Evolutionary conservation across 345 rosid genomes (phyloP), one percentile per base, ranked within the genome.

Genomic region (Hibiscus mutabilis): DNA sequence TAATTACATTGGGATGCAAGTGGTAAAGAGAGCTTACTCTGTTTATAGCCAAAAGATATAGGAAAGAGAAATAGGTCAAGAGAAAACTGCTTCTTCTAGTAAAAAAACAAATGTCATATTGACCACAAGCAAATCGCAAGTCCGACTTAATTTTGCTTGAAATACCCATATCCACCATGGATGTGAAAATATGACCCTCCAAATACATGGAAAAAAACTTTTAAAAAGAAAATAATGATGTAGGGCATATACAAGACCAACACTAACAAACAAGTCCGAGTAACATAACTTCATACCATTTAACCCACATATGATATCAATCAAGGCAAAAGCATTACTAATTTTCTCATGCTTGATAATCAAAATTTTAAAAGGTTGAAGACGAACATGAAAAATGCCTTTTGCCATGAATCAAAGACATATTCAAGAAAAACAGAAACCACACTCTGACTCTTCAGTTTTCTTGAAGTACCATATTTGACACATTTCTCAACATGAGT

Each of bases 11-110:
- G 16, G 56, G 56, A 70, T 6, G 55, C 13, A 44, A 73, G 75
- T 61, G 65, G 56, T 65, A 56, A 55, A 24, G 71, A 63, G 55
- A 74, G 61, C 82, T 51, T 81, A 81, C 86, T 86, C 87, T 86
- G 74, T 57, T 70, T 70, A 66, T 51, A 64, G 9, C 3, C 55
- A 21, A 51, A n/a, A 24, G 72, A 46, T 12, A 61, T 0, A 18
- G 55, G n/a, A 62, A 46, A 58, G 72, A 12, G 53, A 22, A 49
- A 27, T 29, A 61, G 66, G 86, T 82, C 61, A 80, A 80, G 87
- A 49, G 61, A 55, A 77, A 80, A 64, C 78, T 15, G 44, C 51
- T 72, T 55, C 11, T 47, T 62, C 35, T 14, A 72, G 49, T 24
- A 47, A 76, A 68, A 56, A 57, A 55, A 15, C 60, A 68, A 52